Evolutionary conservation across 331 rosid species (phyloP).

Genomic region (Arachis monticola): DNA sequence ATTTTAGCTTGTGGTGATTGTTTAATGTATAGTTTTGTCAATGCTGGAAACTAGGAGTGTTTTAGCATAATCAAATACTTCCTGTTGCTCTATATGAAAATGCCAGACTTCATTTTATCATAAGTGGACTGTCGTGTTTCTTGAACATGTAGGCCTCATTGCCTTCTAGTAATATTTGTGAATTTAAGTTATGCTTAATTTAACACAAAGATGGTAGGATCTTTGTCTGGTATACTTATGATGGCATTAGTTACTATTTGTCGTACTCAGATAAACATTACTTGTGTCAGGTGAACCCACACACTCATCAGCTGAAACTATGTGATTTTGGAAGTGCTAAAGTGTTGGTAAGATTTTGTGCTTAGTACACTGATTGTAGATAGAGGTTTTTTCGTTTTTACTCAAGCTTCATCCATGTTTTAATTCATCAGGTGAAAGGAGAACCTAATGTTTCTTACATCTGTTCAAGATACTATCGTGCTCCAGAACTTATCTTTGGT

Average conservation of each 20-base stretch:
- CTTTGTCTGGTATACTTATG: constrained; percentile 4
- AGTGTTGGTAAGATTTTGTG: constrained; percentile 69
- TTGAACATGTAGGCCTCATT: constrained; percentile 11
- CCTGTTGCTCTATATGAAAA: constrained; percentile 3
- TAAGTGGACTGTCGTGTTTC: constrained; percentile 3
- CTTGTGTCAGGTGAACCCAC: constrained; percentile 84
- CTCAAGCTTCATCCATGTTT: constrained; percentile 35
- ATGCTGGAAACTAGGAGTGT: constrained; percentile 19
- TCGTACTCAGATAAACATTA: constrained; percentile 39
- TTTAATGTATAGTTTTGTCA: constrained; percentile 7
- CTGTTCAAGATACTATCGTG: constrained; percentile 96
- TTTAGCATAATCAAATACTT: constrained; percentile 2
- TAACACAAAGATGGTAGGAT: constrained; percentile 27
- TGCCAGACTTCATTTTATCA: background rate
- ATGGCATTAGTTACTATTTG: constrained; percentile 26
- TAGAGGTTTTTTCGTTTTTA: constrained; percentile 24
- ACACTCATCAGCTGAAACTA: constrained; percentile 89
- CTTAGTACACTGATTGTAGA: constrained; percentile 34
- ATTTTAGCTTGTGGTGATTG: background rate
- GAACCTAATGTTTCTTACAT: constrained; percentile 94
- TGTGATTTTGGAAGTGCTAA: constrained; percentile 97
- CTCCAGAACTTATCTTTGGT: constrained; percentile 93
- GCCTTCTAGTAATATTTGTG: background rate
- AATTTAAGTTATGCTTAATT: constrained; percentile 22
- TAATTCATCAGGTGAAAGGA: constrained; percentile 81